A percentile compares a stretch with the other conserved stretches of the same genome.
Conservation (phyloP, 2,329 filamentous ascomycete genomes). For the Neophaeococcomyces mojaviensis region DNA sequence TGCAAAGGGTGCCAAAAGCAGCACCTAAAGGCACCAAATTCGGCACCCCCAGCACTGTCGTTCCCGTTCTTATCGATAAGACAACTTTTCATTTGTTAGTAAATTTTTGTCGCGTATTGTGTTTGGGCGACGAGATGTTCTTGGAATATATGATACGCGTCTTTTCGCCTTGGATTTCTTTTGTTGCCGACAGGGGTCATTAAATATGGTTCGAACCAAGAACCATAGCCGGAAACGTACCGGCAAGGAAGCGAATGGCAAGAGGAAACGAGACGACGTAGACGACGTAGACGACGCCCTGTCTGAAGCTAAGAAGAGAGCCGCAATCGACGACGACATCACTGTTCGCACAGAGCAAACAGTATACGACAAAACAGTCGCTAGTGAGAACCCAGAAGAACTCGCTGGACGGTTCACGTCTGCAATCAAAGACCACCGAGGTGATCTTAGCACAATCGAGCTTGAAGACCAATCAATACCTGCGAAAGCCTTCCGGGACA, state of each 20-base stretch:
- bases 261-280: slow-evolving; percentile 11
- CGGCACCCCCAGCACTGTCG: too few species aligned
- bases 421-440: slow-evolving; percentile 60
- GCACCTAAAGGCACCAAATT: too few species aligned
- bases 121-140: too few species aligned
- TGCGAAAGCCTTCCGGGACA: slow-evolving; percentile 72
- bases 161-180: too few species aligned
- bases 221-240: background rate
- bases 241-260: slow-evolving; percentile 9
- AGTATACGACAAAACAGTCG: slow-evolving; percentile 71
- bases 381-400: slow-evolving; percentile 72
- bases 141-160: too few species aligned
- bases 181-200: too few species aligned
- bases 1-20: too few species aligned
- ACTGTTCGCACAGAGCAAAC: slow-evolving; percentile 29
- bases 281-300: slow-evolving; percentile 3
- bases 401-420: slow-evolving; percentile 81
- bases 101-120: too few species aligned
- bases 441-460: slow-evolving; percentile 74
- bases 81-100: too few species aligned
- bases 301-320: slow-evolving; percentile 8
- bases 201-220: slow-evolving; percentile 12
- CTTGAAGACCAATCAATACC: slow-evolving; percentile 73
- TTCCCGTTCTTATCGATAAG: too few species aligned
- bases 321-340: background rate